Evolutionary conservation across 148 eudicot genomes (phyloP).

Genomic region (Polygonum aviculare): DNA sequence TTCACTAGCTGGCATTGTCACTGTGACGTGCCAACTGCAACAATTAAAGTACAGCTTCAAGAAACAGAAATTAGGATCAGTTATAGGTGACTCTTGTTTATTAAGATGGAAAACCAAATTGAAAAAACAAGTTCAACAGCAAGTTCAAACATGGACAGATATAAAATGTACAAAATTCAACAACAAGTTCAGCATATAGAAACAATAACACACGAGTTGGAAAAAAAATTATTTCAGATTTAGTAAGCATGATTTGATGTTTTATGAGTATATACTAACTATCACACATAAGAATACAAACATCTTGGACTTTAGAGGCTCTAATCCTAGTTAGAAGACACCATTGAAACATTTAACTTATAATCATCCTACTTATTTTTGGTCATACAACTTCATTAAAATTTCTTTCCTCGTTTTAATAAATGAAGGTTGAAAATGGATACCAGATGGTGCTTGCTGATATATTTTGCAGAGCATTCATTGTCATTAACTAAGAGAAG

Average conservation of each 20-base stretch:
- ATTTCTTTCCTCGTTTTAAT: neutral
- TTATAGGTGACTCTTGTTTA: neutral
- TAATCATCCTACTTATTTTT: neutral
- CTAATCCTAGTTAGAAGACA: neutral
- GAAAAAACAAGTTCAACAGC: too few relatives aligned
- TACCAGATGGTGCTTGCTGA: constrained; percentile 93
- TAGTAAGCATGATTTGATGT: neutral
- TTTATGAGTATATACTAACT: neutral
- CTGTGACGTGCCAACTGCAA: constrained; percentile 46
- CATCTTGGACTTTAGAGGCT: neutral
- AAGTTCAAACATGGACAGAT: neutral
- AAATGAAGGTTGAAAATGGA: constrained; percentile 13
- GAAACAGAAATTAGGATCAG: neutral
- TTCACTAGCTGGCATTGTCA: constrained; percentile 47
- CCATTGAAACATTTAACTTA: neutral
- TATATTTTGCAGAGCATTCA: constrained; percentile 92
- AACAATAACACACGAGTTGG: neutral
- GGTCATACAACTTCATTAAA: neutral
- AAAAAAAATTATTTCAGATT: neutral
- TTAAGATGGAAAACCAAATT: too few relatives aligned
- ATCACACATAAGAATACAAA: neutral
- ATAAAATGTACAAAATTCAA: neutral
- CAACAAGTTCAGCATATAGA: neutral
- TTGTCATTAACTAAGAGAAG: constrained; percentile 87
- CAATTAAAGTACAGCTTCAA: neutral